Conservation (phyloP, 371 early-diverging fungal species). For the Dichotomocladium elegans region DNA sequence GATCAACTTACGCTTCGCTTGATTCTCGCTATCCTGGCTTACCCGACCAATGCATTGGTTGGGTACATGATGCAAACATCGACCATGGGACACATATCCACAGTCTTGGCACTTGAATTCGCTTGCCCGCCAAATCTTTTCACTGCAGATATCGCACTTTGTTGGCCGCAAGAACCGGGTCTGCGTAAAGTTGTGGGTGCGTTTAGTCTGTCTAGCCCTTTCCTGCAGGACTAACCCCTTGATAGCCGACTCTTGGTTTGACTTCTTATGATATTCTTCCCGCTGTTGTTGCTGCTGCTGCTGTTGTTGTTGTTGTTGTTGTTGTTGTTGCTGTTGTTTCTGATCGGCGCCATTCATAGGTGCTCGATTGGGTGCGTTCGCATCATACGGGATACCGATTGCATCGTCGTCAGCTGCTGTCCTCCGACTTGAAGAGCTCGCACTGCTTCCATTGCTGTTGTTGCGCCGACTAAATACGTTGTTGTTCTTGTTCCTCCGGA, state of each 20-base stretch:
- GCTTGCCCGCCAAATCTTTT: conserved; percentile 83
- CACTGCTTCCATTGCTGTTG: conserved; percentile 8
- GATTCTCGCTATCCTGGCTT: conserved; percentile 8
- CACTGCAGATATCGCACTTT: conserved; percentile 81
- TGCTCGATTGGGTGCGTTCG: neutral
- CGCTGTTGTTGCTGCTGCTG: neutral
- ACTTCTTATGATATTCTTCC: too few species aligned
- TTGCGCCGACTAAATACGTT: conserved; percentile 16
- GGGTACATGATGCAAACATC: conserved; percentile 32
- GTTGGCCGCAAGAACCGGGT: conserved; percentile 64
- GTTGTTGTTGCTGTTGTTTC: too few species aligned
- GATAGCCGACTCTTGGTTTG: neutral
- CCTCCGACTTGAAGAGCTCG: too few species aligned
- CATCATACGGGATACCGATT: conserved; percentile 28
- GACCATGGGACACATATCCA: conserved; percentile 30
- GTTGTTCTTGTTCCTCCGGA: conserved; percentile 24
- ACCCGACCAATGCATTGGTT: conserved; percentile 21
- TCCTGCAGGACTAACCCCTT: conserved; percentile 3
- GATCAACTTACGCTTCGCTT: neutral
- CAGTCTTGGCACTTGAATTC: conserved; percentile 71
- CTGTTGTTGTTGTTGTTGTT: neutral
- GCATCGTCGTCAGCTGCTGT: conserved; percentile 11
- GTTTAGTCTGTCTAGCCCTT: neutral
- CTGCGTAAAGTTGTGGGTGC: conserved; percentile 55
- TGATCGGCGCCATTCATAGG: neutral